Conservation (phyloP, 106 monocot species). For the Hemerocallis citrina region DNA sequence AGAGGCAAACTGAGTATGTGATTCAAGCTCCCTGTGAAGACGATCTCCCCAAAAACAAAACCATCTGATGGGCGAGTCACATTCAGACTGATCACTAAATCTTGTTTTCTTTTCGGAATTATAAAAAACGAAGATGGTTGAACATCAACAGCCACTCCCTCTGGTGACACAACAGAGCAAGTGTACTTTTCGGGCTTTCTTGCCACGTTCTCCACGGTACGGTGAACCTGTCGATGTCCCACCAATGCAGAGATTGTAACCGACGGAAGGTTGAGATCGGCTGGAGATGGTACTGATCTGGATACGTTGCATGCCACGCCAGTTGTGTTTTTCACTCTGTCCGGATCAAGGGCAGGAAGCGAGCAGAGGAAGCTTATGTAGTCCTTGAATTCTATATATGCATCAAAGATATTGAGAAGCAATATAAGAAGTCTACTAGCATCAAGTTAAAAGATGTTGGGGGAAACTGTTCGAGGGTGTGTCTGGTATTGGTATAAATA, state of each 20-base stretch:
- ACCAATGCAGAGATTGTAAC: constrained; percentile 50
- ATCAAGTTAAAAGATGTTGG: no score
- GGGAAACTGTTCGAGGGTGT: no score
- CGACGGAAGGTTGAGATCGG: constrained; percentile 72
- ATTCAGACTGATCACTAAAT: constrained; percentile 33
- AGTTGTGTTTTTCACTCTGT: constrained; percentile 18
- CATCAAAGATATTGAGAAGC: no score
- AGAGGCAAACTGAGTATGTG: constrained; percentile 67
- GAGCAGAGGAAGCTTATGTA: constrained; percentile 69
- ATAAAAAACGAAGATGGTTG: constrained; percentile 42
- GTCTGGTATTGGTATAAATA: no score
- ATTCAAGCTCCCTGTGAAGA: constrained; percentile 55
- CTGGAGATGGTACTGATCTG: constrained; percentile 15
- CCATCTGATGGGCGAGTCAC: background rate
- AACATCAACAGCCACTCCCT: constrained; percentile 40
- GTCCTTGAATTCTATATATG: constrained; percentile 35
- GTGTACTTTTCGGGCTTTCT: constrained; percentile 41
- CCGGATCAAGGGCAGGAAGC: constrained; percentile 22
- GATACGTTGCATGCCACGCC: constrained; percentile 25
- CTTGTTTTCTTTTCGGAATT: constrained; percentile 28
- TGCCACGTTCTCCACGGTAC: constrained; percentile 40
- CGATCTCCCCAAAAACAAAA: constrained; percentile 67
- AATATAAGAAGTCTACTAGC: no score
- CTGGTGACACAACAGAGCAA: constrained; percentile 31
- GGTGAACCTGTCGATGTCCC: constrained; percentile 18